phyloP scores from a whole-genome alignment of 208 protist species.

The Leishmania braziliensis region DNA sequence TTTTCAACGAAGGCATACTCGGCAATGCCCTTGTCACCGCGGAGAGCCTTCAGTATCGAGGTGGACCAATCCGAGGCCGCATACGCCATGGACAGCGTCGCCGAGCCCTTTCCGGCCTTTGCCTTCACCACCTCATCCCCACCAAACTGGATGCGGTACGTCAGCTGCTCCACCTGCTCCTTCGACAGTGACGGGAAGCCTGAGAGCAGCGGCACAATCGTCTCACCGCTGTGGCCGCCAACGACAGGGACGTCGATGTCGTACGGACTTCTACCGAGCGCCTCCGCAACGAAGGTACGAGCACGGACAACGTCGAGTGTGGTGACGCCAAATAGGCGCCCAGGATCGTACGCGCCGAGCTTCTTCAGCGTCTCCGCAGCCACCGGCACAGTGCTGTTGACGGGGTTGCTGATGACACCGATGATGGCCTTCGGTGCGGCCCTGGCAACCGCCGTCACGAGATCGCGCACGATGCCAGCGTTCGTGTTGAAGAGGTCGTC shows the following conservation, averaged over 20 bases:
- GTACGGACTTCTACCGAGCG: conserved; percentile 48
- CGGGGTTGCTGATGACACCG: conserved; percentile 93
- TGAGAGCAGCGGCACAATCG: conserved; percentile 94
- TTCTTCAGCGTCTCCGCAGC: conserved; percentile 91
- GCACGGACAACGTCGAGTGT: conserved; percentile 89
- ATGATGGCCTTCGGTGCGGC: conserved; percentile 92
- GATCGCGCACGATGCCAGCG: conserved; percentile 86
- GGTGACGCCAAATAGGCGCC: conserved; percentile 91
- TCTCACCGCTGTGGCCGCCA: conserved; percentile 94
- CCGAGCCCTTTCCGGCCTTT: conserved; percentile 85
- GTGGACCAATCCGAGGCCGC: conserved; percentile 71
- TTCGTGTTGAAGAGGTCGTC: conserved; percentile 97
- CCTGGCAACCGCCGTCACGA: conserved; percentile 81
- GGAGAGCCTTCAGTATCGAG: conserved; percentile 67
- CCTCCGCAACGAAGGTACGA: conserved; percentile 79
- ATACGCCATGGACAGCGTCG: conserved; percentile 68
- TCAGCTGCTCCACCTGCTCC: conserved; percentile 76
- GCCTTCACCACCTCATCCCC: conserved; percentile 91
- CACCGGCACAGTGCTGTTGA: conserved; percentile 96
- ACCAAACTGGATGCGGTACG: conserved; percentile 83
- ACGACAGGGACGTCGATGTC: conserved; percentile 89
- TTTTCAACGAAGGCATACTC: conserved; percentile 80
- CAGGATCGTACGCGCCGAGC: conserved; percentile 83
- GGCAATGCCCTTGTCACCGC: conserved; percentile 70
- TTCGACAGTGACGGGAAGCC: conserved; percentile 52